Evolutionary conservation across 2,329 filamentous ascomycete genomes (phyloP).

Genomic region (Colletotrichum euphorbiae): DNA sequence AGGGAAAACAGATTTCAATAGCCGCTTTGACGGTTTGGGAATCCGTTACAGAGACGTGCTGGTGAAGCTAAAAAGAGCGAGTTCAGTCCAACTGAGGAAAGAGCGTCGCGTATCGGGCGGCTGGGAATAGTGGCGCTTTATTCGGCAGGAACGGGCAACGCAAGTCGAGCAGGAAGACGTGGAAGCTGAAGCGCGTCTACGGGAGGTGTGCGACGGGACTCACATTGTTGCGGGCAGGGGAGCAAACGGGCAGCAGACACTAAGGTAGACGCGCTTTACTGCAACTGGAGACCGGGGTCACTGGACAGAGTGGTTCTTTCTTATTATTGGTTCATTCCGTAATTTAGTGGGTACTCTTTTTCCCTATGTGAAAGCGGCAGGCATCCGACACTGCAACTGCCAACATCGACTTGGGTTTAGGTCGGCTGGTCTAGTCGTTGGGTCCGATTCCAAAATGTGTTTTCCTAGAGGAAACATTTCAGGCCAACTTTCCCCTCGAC

Average conservation of each 20-base stretch:
- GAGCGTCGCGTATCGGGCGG: background rate
- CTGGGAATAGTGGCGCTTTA: conserved; percentile 14
- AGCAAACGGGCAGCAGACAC: background rate
- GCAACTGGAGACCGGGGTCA: background rate
- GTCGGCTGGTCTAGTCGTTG: background rate
- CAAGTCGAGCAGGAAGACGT: conserved; percentile 12
- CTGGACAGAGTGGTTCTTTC: background rate
- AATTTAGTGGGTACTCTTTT: background rate
- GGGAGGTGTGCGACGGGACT: conserved; percentile 9
- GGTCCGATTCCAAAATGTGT: background rate
- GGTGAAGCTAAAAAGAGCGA: conserved; percentile 4
- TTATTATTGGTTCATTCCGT: background rate
- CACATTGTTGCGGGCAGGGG: background rate
- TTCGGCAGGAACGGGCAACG: background rate
- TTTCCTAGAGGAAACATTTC: background rate
- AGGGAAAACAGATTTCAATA: conserved; percentile 11
- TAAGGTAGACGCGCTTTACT: background rate
- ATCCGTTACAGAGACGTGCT: background rate
- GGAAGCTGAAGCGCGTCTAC: conserved; percentile 31
- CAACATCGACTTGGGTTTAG: background rate
- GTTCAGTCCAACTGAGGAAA: background rate
- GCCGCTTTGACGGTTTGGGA: conserved; percentile 4
- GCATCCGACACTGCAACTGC: background rate
- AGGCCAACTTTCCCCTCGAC: conserved; percentile 6
- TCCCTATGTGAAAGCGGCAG: conserved; percentile 7